These are phyloP conservation scores for Kuraishia ogatae DNA, from an alignment of 805 yeast genomes.

Conservation along the genomic window DNA sequence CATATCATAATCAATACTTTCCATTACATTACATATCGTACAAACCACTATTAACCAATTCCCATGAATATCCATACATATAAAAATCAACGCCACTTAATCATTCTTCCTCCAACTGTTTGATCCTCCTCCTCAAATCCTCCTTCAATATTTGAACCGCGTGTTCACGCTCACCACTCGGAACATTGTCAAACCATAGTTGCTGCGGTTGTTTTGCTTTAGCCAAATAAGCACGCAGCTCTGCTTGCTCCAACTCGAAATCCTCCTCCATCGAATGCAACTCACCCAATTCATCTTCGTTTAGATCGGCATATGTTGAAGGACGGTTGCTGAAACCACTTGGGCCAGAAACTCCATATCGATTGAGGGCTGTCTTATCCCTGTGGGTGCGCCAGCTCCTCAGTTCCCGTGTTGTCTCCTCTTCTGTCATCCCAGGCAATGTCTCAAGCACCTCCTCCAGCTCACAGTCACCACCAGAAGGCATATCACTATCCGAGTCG, in stretches of 20 bases:
- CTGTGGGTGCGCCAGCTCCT: background rate
- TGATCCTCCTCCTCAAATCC: slow-evolving; percentile 8
- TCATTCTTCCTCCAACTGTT: background rate
- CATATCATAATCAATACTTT: no score
- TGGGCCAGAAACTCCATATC: background rate
- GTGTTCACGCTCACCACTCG: slow-evolving; percentile 1
- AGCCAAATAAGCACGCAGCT: background rate
- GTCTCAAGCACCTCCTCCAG: slow-evolving; percentile 10
- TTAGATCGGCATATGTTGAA: slow-evolving; percentile 10
- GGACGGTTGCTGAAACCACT: background rate
- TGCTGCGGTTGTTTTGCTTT: background rate
- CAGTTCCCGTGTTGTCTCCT: slow-evolving; percentile 9
- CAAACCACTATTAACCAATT: slow-evolving; percentile 2
- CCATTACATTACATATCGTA: background rate
- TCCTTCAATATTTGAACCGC: background rate
- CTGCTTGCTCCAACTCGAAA: slow-evolving; percentile 15
- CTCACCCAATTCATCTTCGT: slow-evolving; percentile 20
- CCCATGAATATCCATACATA: slow-evolving; percentile 4
- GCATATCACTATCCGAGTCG: background rate
- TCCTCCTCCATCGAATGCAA: slow-evolving; percentile 24
- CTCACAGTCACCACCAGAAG: no score
- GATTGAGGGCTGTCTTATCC: background rate
- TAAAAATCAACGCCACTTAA: slow-evolving; percentile 3
- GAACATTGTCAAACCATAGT: background rate
- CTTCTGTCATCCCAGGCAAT: slow-evolving; percentile 14